phyloP scores from a whole-genome alignment of 164 flowering plant species.

The Macadamia integrifolia region DNA sequence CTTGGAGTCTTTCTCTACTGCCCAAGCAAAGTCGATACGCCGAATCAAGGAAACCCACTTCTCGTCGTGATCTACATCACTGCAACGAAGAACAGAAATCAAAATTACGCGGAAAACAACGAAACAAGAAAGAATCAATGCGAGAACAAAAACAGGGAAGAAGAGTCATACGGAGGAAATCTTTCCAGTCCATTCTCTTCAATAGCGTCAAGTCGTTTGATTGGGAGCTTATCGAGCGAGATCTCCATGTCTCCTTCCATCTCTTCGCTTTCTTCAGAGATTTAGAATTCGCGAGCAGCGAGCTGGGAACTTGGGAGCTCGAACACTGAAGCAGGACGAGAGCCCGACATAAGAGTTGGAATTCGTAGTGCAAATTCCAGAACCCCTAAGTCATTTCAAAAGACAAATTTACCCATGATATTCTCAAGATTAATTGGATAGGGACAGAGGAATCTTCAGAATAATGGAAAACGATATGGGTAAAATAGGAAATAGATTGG shows the following conservation, averaged over 20 bases:
- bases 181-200: constrained; percentile 83
- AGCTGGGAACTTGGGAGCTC: no score
- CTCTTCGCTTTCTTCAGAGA: constrained; percentile 1
- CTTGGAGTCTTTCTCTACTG: constrained; percentile 77
- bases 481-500: no score
- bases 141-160: not conserved
- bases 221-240: constrained; percentile 88
- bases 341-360: no score
- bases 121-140: not conserved
- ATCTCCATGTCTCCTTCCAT: constrained; percentile 52
- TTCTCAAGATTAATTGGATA: no score
- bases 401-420: no score
- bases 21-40: constrained; percentile 85
- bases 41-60: constrained; percentile 68
- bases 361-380: no score
- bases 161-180: constrained; percentile 51
- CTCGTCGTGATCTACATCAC: constrained; percentile 77
- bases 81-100: constrained; percentile 10
- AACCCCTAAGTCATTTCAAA: no score
- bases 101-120: not conserved
- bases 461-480: no score
- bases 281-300: no score
- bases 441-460: no score
- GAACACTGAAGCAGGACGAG: not conserved
- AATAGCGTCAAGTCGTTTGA: constrained; percentile 70